A percentile compares a stretch with the other conserved stretches of the same genome.
These are phyloP conservation scores for Tothia fuscella DNA, from an alignment of 2,329 filamentous ascomycete genomes.

Conservation along the genomic window DNA sequence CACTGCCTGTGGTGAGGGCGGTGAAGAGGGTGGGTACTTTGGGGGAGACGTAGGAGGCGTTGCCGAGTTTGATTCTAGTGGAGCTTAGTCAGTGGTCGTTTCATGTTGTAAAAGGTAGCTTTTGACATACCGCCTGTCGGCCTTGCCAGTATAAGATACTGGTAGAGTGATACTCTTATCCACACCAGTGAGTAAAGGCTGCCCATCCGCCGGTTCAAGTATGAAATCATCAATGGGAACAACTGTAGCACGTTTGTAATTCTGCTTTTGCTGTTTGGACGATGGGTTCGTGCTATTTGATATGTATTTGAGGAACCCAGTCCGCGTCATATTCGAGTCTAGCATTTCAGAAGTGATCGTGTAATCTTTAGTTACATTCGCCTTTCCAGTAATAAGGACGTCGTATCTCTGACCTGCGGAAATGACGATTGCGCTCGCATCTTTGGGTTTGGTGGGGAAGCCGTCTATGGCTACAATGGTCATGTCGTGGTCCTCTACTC, in stretches of 20 bases:
- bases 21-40: constrained; percentile 75
- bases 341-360: not conserved
- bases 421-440: constrained; percentile 27
- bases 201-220: not conserved
- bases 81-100: no score
- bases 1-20: constrained; percentile 45
- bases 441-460: constrained; percentile 42
- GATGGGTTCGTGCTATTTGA: not conserved
- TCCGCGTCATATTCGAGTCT: not conserved
- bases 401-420: constrained; percentile 6
- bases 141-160: not conserved
- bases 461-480: constrained; percentile 59
- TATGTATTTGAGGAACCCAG: not conserved
- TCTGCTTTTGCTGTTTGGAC: no score
- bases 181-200: not conserved
- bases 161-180: constrained; percentile 2
- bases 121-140: no score
- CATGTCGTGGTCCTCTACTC: constrained; percentile 54
- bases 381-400: constrained; percentile 5
- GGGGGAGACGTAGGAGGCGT: constrained; percentile 51
- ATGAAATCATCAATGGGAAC: not conserved
- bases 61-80: not conserved
- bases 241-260: not conserved
- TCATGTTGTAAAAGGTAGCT: no score
- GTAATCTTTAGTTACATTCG: constrained; percentile 1